Evolutionary conservation across 2,329 filamentous ascomycete species (phyloP), one percentile per base, ranked within the genome.

Genomic region (Apiospora hydei): DNA sequence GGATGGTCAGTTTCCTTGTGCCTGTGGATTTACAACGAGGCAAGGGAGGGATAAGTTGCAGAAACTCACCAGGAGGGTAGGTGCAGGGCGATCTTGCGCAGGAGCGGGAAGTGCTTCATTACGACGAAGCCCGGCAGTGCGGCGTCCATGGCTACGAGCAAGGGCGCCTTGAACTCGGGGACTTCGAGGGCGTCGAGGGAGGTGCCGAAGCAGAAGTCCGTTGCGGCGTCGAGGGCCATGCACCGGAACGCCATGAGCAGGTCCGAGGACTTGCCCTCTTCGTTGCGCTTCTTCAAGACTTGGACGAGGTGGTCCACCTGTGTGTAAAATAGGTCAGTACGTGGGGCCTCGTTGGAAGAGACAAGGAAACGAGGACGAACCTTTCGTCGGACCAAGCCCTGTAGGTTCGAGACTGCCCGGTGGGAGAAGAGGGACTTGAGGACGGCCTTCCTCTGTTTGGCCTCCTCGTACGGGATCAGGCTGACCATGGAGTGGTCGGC

Each of bases 81-180:
- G 18, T 34, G n/a, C 30, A 69, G 68, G 2, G 47, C 47, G 21
- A 57, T 16, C 47, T 57, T 69, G 10, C 68, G 30, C 4, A 69
- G n/a, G 2, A 57, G 26, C 4, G 68, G 68, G n/a, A 69, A 69
- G 68, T 69, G 68, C 68, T 69, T 69, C 68, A 69, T 51, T 10
- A 43, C 47, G 68, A 34, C 68, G 47, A 69, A 69, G 4, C 46
- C 68, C n/a, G 68, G 68, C 11, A 69, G 47, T 3, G 68, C 68
- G 4, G 46, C 47, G 10, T 69, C 47, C 68, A 69, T 69, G 68
- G 68, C 68, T 26, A 69, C 68, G 13, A 69, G 47, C 13, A 69
- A 18, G 1, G 68, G 68, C 11, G 68, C 34, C 47, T 47, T 21
- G 49, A 69, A 69, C 8, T 69, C 68, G 34, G 68, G 68, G 38